Percentiles rank a stretch among this genome's conserved stretches.
phyloP scores from a whole-genome alignment of 2,329 filamentous ascomycete genomes.

The Nannizziopsis arthrosporioides region DNA sequence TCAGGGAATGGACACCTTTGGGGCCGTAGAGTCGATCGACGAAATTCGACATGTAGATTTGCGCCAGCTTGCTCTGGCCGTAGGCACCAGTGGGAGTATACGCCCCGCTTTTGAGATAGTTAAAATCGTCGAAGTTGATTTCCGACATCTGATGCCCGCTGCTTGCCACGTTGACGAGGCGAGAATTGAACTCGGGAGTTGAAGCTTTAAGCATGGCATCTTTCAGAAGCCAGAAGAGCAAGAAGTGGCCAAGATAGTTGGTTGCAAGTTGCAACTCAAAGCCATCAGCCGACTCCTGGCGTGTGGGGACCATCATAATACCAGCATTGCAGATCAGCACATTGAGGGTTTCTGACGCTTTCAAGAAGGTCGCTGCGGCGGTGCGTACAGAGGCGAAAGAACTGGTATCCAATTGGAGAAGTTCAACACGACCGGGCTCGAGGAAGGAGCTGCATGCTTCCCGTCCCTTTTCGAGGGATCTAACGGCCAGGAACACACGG shows the following conservation, averaged over 20 bases:
- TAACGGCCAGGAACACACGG: conserved; percentile 32
- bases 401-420: conserved; percentile 26
- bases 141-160: conserved; percentile 30
- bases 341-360: conserved; percentile 25
- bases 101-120: conserved; percentile 31
- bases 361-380: conserved; percentile 22
- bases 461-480: conserved; percentile 26
- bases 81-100: conserved; percentile 35
- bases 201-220: conserved; percentile 11
- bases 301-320: conserved; percentile 1
- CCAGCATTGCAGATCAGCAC: conserved; percentile 37
- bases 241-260: conserved; percentile 29
- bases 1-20: conserved; percentile 35
- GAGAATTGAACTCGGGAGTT: conserved; percentile 32
- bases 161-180: conserved; percentile 39
- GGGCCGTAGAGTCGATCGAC: conserved; percentile 40
- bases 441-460: conserved; percentile 21
- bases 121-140: conserved; percentile 23
- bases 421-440: conserved; percentile 16
- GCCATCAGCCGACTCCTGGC: conserved; percentile 21
- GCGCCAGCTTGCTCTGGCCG: conserved; percentile 41
- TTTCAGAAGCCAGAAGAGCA: conserved; percentile 24
- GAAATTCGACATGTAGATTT: conserved; percentile 41
- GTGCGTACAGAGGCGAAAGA: conserved; percentile 23
- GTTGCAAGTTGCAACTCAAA: conserved; percentile 25